Evolutionary conservation across 352 stramenopile genomes (phyloP).

Genomic region (Phytophthora citrophthora): DNA sequence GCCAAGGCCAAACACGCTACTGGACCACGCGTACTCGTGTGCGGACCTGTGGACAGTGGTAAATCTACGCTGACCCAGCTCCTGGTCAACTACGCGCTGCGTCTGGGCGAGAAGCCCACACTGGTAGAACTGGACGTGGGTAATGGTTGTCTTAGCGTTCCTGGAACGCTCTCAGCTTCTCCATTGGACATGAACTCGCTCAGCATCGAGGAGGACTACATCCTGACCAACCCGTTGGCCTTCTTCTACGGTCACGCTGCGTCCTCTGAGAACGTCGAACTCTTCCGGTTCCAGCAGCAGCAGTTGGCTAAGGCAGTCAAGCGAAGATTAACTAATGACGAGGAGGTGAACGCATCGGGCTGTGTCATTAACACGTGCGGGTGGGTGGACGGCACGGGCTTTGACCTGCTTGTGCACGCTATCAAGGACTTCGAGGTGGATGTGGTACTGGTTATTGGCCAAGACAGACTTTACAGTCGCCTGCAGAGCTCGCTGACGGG

Average conservation of each 20-base stretch:
- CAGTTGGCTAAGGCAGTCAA: conserved; percentile 71
- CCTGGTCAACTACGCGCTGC: conserved; percentile 91
- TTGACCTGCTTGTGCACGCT: conserved; percentile 83
- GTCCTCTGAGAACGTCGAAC: conserved; percentile 85
- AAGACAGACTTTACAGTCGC: conserved; percentile 84
- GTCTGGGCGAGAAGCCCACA: conserved; percentile 89
- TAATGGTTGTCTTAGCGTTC: conserved; percentile 77
- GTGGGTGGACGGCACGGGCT: conserved; percentile 88
- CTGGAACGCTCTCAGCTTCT: conserved; percentile 83
- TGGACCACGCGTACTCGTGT: conserved; percentile 89
- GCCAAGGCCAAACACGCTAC: conserved; percentile 57
- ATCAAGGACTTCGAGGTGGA: conserved; percentile 85
- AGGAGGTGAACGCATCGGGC: conserved; percentile 77
- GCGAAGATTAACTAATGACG: conserved; percentile 68
- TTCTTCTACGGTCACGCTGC: conserved; percentile 90
- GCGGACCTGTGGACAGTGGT: conserved; percentile 90
- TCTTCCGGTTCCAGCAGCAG: conserved; percentile 85
- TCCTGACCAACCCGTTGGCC: conserved; percentile 83
- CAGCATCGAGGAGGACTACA: conserved; percentile 89
- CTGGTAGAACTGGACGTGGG: conserved; percentile 92
- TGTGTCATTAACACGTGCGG: conserved; percentile 91
- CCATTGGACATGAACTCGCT: conserved; percentile 92
- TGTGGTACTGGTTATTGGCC: conserved; percentile 90
- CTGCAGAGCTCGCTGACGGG: conserved; percentile 66
- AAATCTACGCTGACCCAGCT: conserved; percentile 93